Percentiles rank a stretch among this genome's conserved stretches.
phyloP scores from a whole-genome alignment of 2,329 filamentous ascomycete genomes.

The Paraphaeosphaeria sporulosa region DNA sequence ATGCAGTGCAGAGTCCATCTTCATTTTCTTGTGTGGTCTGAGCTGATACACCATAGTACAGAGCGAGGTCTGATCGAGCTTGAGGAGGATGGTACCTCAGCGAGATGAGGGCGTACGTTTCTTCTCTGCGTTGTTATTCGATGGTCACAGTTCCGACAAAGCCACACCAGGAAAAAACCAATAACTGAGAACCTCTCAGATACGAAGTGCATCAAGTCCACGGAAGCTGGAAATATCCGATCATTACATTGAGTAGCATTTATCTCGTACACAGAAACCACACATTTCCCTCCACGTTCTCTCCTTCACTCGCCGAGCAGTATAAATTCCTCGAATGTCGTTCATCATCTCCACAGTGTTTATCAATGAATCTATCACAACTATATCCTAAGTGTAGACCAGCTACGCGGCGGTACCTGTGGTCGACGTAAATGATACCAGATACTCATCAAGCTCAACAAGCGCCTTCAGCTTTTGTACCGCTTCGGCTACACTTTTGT shows the following conservation, averaged over 20 bases:
- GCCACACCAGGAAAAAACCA: background rate
- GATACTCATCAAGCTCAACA: conserved; percentile 1
- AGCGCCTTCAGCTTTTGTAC: conserved; percentile 3
- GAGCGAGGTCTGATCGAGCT: conserved; percentile 1
- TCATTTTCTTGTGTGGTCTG: background rate
- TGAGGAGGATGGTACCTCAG: background rate
- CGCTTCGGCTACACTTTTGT: background rate
- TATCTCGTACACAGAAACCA: background rate
- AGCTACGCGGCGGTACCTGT: background rate
- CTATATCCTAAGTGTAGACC: background rate
- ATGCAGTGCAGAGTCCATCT: background rate
- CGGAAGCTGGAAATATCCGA: background rate
- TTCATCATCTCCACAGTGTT: background rate
- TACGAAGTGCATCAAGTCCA: background rate
- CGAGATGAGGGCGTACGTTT: too few relatives aligned
- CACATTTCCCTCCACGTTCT: background rate
- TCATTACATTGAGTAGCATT: background rate
- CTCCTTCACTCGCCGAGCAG: background rate
- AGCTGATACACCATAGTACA: background rate
- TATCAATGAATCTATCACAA: background rate
- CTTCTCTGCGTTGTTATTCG: too few relatives aligned
- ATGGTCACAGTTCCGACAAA: too few relatives aligned
- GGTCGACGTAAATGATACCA: background rate
- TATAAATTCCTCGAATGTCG: background rate
- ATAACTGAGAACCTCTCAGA: background rate